Percentiles rank a stretch among this genome's conserved stretches.
Conservation (phyloP, 768 basidiomycete species). For the Solioccasus polychromus region DNA sequence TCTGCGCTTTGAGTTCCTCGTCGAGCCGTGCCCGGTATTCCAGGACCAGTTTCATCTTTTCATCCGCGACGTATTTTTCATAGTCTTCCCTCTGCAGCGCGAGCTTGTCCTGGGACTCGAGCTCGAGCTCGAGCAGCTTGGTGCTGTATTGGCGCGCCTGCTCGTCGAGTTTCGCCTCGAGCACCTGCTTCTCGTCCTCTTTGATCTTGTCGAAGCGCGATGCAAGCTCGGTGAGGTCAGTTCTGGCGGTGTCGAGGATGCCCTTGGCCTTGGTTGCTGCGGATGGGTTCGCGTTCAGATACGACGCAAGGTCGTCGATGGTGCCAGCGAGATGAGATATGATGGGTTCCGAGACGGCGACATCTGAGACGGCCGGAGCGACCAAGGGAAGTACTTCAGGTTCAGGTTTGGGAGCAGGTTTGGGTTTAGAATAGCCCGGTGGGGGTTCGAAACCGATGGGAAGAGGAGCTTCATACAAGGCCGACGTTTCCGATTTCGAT, state of each 20-base stretch:
- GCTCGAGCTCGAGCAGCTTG: slow-evolving; percentile 78
- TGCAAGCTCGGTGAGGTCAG: slow-evolving; percentile 75
- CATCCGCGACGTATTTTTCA: slow-evolving; percentile 75
- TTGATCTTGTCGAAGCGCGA: slow-evolving; percentile 75
- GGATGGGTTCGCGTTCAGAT: slow-evolving; percentile 70
- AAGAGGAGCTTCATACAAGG: slow-evolving; percentile 71
- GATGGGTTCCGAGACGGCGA: slow-evolving; percentile 81
- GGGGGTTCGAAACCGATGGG: slow-evolving; percentile 96
- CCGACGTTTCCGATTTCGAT: slow-evolving; percentile 26
- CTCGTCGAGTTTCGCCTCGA: slow-evolving; percentile 71
- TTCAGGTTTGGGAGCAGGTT: slow-evolving; percentile 42
- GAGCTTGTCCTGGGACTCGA: slow-evolving; percentile 82
- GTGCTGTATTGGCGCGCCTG: slow-evolving; percentile 81
- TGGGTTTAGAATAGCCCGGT: slow-evolving; percentile 74
- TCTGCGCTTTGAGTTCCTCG: slow-evolving; percentile 80
- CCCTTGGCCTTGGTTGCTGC: slow-evolving; percentile 65
- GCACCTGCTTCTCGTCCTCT: slow-evolving; percentile 68
- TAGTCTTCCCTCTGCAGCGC: slow-evolving; percentile 85
- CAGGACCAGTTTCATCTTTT: slow-evolving; percentile 66
- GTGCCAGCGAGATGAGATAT: slow-evolving; percentile 88
- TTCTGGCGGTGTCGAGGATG: slow-evolving; percentile 77
- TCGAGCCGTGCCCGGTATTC: slow-evolving; percentile 86
- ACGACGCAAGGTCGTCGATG: slow-evolving; percentile 88
- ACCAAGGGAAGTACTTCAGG: slow-evolving; percentile 64
- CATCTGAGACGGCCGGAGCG: slow-evolving; percentile 73